A percentile compares a stretch with the other conserved stretches of the same genome.
Conservation (phyloP, 306 rosid genomes). For the Cicer cuneatum region DNA sequence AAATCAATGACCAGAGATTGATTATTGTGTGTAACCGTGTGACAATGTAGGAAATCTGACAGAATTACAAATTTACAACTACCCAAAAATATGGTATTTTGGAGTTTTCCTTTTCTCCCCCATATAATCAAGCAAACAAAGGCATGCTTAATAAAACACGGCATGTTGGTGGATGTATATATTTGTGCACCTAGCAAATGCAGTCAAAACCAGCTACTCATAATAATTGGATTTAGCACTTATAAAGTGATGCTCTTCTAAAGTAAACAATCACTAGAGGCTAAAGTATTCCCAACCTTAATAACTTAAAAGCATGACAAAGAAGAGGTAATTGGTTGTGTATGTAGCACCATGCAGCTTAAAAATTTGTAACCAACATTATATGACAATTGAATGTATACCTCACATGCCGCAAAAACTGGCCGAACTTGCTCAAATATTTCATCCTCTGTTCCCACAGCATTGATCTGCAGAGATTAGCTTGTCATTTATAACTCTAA, state of each 20-base stretch:
- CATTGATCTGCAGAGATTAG: conserved; percentile 70
- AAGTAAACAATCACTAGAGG: too few species aligned
- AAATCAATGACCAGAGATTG: too few species aligned
- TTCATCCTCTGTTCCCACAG: conserved; percentile 84
- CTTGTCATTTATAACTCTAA: conserved; percentile 31
- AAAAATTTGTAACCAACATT: neutral
- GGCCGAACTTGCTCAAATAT: conserved; percentile 87
- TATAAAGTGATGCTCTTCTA: neutral
- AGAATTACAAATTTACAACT: conserved; percentile 24
- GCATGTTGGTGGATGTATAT: neutral
- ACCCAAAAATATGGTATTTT: conserved; percentile 8
- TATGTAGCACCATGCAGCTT: conserved; percentile 6
- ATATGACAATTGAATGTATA: conserved; percentile 40
- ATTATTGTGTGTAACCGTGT: too few species aligned
- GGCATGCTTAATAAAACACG: neutral
- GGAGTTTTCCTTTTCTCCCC: conserved; percentile 13
- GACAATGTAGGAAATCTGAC: neutral
- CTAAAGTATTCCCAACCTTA: too few species aligned
- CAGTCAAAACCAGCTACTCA: conserved; percentile 5
- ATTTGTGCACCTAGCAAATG: conserved; percentile 2
- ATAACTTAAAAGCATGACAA: neutral
- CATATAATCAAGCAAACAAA: conserved; percentile 17
- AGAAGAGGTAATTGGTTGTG: conserved; percentile 16
- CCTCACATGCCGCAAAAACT: conserved; percentile 66
- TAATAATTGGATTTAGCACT: neutral